Conservation (phyloP, 805 yeast genomes). For the Kodamaea kaohsiungensis region DNA sequence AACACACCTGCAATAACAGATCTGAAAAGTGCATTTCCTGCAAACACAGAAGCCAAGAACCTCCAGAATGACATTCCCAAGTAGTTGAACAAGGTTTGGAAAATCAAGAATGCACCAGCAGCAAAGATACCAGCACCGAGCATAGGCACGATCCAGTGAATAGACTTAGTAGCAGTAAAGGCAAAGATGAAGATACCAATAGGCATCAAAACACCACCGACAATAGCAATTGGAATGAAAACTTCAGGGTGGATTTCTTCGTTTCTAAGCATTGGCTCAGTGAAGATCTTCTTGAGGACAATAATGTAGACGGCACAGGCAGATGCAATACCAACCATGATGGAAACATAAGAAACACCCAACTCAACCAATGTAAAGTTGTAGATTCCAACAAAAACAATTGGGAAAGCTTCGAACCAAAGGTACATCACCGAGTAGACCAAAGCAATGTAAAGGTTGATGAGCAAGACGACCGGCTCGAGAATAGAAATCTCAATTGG, state of each 20-base stretch:
- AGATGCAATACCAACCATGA: constrained; percentile 44
- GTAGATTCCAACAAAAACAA: constrained; percentile 47
- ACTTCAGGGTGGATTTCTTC: constrained; percentile 18
- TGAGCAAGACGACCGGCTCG: constrained; percentile 60
- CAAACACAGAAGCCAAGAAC: constrained; percentile 58
- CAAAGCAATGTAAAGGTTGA: constrained; percentile 52
- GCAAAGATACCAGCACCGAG: constrained; percentile 21
- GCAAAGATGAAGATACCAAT: constrained; percentile 24
- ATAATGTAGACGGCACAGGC: constrained; percentile 15
- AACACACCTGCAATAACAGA: constrained; percentile 56
- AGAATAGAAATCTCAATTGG: constrained; percentile 50
- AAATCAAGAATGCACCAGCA: constrained; percentile 31
- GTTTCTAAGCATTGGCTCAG: constrained; percentile 14
- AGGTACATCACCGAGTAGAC: constrained; percentile 54
- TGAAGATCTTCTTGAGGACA: constrained; percentile 12
- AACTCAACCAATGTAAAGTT: constrained; percentile 48
- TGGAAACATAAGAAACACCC: constrained; percentile 50
- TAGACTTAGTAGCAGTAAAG: constrained; percentile 19
- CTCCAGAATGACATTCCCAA: constrained; percentile 50
- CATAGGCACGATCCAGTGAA: constrained; percentile 24
- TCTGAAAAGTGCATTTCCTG: constrained; percentile 55
- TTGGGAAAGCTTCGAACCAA: constrained; percentile 64
- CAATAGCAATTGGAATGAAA: constrained; percentile 22
- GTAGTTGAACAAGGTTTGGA: constrained; percentile 54
- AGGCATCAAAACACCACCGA: constrained; percentile 23